Evolutionary conservation across 768 basidiomycete species (phyloP).

Genomic region (Suillus subalutaceus): DNA sequence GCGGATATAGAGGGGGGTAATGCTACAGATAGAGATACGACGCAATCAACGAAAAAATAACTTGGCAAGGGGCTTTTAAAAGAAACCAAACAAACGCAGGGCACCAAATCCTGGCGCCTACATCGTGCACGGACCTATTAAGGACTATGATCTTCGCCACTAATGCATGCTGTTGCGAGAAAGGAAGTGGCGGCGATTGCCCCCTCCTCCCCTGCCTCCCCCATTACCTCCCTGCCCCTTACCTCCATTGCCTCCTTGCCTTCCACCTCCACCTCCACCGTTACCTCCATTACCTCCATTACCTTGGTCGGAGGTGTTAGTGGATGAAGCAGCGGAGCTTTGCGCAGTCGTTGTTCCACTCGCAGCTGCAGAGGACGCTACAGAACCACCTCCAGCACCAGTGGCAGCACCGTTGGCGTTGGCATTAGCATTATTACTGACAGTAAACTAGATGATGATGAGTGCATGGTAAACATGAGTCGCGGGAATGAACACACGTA

Average conservation of each 20-base stretch:
- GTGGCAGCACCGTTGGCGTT: background rate
- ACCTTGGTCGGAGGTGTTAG: background rate
- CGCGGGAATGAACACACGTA: constrained; percentile 47
- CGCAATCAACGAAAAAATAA: constrained; percentile 15
- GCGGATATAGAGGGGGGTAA: constrained; percentile 25
- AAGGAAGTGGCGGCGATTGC: constrained; percentile 27
- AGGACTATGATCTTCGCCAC: constrained; percentile 8
- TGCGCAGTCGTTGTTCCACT: background rate
- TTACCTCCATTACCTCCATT: constrained; percentile 2
- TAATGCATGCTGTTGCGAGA: constrained; percentile 17
- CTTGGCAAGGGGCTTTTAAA: constrained; percentile 13
- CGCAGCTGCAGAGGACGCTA: background rate
- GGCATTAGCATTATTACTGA: constrained; percentile 18
- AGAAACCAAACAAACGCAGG: constrained; percentile 16
- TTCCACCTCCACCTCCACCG: constrained; percentile 1
- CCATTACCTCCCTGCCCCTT: constrained; percentile 13
- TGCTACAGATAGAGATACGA: constrained; percentile 13
- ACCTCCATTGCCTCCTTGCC: constrained; percentile 6
- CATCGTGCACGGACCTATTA: constrained; percentile 18
- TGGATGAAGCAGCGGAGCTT: constrained; percentile 7
- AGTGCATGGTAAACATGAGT: constrained; percentile 10
- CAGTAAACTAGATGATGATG: constrained; percentile 35
- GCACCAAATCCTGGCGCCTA: constrained; percentile 1
- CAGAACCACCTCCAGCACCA: constrained; percentile 10
- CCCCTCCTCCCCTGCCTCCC: constrained; percentile 12